Evolutionary conservation across 2,329 filamentous ascomycete genomes (phyloP).

Genomic region (Fusarium sp.): DNA sequence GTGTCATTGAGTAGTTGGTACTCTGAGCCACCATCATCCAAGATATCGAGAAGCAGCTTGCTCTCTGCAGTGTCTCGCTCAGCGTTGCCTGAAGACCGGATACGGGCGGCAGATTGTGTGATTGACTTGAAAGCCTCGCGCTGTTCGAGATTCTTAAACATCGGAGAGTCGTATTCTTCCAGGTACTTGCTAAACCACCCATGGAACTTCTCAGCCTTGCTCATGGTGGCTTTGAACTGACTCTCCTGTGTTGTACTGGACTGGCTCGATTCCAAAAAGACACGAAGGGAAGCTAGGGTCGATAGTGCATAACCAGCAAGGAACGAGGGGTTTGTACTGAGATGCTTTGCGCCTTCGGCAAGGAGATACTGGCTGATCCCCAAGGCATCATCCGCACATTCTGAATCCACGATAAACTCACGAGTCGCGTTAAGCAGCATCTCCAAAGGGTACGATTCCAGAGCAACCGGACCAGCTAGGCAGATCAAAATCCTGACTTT

Average conservation of each 20-base stretch:
- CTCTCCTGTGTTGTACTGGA: conserved; percentile 87
- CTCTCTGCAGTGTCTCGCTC: conserved; percentile 80
- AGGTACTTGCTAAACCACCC: conserved; percentile 82
- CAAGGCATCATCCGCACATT: conserved; percentile 91
- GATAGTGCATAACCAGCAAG: conserved; percentile 84
- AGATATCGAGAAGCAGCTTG: conserved; percentile 80
- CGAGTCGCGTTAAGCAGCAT: conserved; percentile 87
- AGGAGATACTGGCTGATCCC: conserved; percentile 90
- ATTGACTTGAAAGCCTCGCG: conserved; percentile 73
- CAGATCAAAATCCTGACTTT: conserved; percentile 86
- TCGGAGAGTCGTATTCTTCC: conserved; percentile 67
- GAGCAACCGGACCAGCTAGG: conserved; percentile 78
- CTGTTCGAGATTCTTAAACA: conserved; percentile 61
- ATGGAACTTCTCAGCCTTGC: conserved; percentile 80
- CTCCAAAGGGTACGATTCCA: conserved; percentile 85
- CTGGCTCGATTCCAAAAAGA: conserved; percentile 80
- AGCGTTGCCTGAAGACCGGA: conserved; percentile 76
- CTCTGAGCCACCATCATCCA: conserved; percentile 76
- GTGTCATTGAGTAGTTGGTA: conserved; percentile 75
- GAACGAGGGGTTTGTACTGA: conserved; percentile 77
- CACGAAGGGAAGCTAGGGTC: conserved; percentile 80
- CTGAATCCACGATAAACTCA: conserved; percentile 81
- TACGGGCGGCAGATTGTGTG: conserved; percentile 74
- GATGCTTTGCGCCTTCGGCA: conserved; percentile 71
- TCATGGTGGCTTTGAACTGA: conserved; percentile 82